Conservation (phyloP, 179 eudicot species). For the Kewa caespitosa region DNA sequence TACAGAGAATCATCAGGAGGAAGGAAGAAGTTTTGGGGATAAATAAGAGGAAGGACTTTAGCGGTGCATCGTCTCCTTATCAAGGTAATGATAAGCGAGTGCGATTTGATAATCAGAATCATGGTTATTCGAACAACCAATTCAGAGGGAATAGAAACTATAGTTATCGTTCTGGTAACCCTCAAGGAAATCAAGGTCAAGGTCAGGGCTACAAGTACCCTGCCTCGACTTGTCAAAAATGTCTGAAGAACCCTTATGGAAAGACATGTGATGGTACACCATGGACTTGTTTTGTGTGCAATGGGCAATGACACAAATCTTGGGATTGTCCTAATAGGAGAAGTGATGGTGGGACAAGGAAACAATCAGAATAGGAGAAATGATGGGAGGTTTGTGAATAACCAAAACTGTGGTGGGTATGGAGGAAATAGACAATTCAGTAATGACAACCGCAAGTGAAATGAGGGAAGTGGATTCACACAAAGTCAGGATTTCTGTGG, state of each 20-base stretch:
- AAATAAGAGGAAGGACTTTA: not conserved
- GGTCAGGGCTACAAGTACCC: too few species aligned
- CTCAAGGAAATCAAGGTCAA: too few species aligned
- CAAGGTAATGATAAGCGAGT: not conserved
- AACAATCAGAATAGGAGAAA: not conserved
- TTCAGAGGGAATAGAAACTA: not conserved
- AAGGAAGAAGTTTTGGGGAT: not conserved
- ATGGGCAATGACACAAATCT: too few species aligned
- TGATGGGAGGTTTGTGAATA: not conserved
- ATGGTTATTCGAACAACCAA: not conserved
- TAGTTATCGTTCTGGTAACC: too few species aligned
- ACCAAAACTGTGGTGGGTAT: not conserved
- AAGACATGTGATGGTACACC: too few species aligned
- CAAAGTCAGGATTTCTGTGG: not conserved
- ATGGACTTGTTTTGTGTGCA: too few species aligned
- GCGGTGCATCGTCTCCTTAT: not conserved
- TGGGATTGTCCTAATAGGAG: too few species aligned
- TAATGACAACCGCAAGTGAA: too few species aligned
- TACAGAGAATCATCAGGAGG: not conserved
- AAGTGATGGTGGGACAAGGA: too few species aligned
- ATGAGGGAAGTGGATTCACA: not conserved
- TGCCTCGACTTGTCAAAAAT: not conserved
- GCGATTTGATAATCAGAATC: not conserved
- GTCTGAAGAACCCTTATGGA: not conserved
- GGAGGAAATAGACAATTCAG: too few species aligned